Evolutionary conservation across 1,284 basidiomycete genomes (phyloP), one percentile per base, ranked within the genome.

Genomic region (Ganoderma sp.): DNA sequence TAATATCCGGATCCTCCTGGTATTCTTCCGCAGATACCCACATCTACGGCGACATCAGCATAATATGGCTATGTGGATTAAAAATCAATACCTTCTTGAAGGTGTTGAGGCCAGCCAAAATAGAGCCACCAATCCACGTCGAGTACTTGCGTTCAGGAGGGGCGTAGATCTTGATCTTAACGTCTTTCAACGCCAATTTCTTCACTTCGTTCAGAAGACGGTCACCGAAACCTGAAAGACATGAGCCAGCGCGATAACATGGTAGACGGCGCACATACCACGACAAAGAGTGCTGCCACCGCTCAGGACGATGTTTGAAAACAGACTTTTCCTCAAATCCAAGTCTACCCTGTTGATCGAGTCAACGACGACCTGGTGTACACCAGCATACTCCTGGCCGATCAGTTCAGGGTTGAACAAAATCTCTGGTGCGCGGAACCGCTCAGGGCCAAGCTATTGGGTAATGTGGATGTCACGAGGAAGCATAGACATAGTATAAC

Each of bases 121-220:
- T 98, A 67, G 94, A 96, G 5, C 97, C 97, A 64, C 98, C 98
- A 75, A 99, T 99, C 98, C 98, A 99, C 32, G 97, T 99, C 22
- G 96, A 97, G 81, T 99, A 99, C 83, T 99, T 99, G 71, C 98
- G 91, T 81, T 99, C 98, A n/a, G 98, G 98, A 39, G 98, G 98
- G 15, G 98, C 98, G 75, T 96, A 98, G 76, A 99, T 99, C 84
- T 98, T 98, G 82, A 99, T 96, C 85, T 99, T 99, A 78, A 97
- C 90, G 75, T 99, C 98, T 77, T 98, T 96, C 73, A 99, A 81
- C n/a, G 96, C 95, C 59, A 98, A 84, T 82, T 94, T 96, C 85
- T 99, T 99, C 64, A 98, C 93, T 82, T 99, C 98, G 76, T 94
- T 94, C 67, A 99, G 84, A 69, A 99, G 84, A 62, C 98, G 89